Evolutionary conservation across 1,284 basidiomycete species (phyloP).

Genomic region (Mrakiaceae sp.): DNA sequence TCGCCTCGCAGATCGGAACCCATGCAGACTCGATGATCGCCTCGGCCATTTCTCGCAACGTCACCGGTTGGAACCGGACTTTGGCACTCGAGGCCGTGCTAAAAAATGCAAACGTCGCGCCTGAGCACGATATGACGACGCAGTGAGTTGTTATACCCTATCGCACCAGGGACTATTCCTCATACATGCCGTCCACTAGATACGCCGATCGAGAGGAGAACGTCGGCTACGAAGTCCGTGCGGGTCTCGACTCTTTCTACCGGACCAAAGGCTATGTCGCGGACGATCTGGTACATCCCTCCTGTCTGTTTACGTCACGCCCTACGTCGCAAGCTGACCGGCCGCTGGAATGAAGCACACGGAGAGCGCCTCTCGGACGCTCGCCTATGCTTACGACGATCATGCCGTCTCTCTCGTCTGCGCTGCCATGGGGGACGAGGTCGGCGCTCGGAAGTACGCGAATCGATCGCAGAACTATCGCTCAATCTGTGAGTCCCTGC

Average conservation of each 20-base stretch:
- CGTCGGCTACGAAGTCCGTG: conserved; percentile 70
- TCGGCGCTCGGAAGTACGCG: conserved; percentile 44
- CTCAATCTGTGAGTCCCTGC: conserved; percentile 41
- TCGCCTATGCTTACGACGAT: conserved; percentile 69
- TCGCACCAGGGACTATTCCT: neutral
- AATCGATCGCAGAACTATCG: conserved; percentile 47
- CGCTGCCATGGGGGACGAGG: conserved; percentile 40
- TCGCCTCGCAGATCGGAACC: conserved; percentile 48
- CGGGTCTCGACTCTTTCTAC: conserved; percentile 56
- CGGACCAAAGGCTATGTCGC: conserved; percentile 62
- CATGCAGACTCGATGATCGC: conserved; percentile 71
- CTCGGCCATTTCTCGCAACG: conserved; percentile 50
- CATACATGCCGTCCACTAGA: conserved; percentile 28
- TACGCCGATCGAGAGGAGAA: conserved; percentile 66
- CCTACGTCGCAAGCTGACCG: neutral
- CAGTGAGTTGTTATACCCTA: conserved; percentile 32
- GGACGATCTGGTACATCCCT: conserved; percentile 38
- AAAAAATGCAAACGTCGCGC: conserved; percentile 54
- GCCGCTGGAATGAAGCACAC: conserved; percentile 43
- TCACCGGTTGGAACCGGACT: conserved; percentile 49
- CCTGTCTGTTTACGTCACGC: no score
- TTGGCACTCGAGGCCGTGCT: conserved; percentile 61
- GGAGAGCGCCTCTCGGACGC: conserved; percentile 61
- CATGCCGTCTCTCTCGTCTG: conserved; percentile 58
- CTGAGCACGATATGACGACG: conserved; percentile 48